Evolutionary conservation across 176 grass and related monocot species (phyloP), one percentile per base, ranked within the genome.

Genomic region (Panicum miliaceum): DNA sequence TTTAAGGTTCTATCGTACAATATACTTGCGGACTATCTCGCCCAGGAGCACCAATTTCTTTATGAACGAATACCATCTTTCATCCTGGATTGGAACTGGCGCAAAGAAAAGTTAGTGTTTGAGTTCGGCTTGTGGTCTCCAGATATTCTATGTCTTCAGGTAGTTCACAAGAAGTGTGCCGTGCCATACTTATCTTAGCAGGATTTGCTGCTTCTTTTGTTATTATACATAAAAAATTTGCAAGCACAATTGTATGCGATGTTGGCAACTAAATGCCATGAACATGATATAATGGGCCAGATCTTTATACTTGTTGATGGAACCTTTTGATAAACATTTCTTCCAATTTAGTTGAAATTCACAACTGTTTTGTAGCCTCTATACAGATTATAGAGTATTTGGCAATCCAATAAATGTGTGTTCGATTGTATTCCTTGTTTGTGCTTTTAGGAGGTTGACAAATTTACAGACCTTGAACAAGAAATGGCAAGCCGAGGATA

Each of bases 1-100:
- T 98, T 98, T 87, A 89, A 84, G 62, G 69, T 98, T 90, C 57
- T 98, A 46, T 98, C 96, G 37, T 98, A 95, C 87, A 98, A 98
- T 86, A 98, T 98, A 74, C 91, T 98, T 58, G 96, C 96, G 64
- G 91, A 98, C 68, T 98, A 98, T 86, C 85, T 98, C 82, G 96
- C 96, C 57, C 81, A 76, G 59, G 84, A 98, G 34, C 93, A 95
- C 63, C 76, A 41, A 13, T 64, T 85, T 77, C 96, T 98, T 77
- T 98, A 98, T 75, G 82, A 79, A 51, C 42, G 63, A 53, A 86
- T 92, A 88, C 89, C 82, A 66, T 19, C 59, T 35, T 73, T 80
- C 66, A 85, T 93, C 20, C 57, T 93, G 77, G 82, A 91, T 81
- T 98, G 96, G 96, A 92, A 85, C 19, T 90, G 93, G 92, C 91